Percentiles rank a stretch among this genome's conserved stretches.
Conservation (phyloP, 306 rosid species). For the Casuarina cunninghamiana region DNA sequence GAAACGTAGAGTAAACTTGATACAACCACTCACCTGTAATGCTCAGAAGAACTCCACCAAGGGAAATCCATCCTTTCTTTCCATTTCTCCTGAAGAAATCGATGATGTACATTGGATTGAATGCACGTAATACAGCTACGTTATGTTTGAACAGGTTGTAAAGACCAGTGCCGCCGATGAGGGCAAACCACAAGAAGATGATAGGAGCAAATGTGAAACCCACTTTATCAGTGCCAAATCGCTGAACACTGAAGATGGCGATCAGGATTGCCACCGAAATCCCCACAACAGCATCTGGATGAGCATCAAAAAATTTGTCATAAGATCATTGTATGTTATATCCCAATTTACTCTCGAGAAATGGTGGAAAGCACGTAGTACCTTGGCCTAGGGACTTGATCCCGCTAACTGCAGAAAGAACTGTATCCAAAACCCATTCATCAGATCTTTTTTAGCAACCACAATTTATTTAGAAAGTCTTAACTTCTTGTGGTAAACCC, state of each 20-base stretch:
- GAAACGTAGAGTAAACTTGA: neutral
- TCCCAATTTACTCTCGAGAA: too few species aligned
- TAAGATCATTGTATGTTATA: too few species aligned
- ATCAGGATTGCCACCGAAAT: conserved; percentile 51
- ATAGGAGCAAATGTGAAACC: conserved; percentile 59
- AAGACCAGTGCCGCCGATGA: conserved; percentile 58
- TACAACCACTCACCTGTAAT: conserved; percentile 40
- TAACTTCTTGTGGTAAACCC: neutral
- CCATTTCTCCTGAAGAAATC: conserved; percentile 55
- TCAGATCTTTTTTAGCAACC: neutral
- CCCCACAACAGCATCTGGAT: conserved; percentile 55
- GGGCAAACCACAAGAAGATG: conserved; percentile 46
- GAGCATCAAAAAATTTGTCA: too few species aligned
- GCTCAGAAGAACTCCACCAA: conserved; percentile 62
- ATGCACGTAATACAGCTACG: conserved; percentile 42
- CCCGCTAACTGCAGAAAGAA: conserved; percentile 78
- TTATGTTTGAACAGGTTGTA: conserved; percentile 58
- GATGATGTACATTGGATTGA: conserved; percentile 49
- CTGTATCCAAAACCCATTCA: conserved; percentile 28
- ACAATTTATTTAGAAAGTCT: neutral
- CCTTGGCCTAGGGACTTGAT: conserved; percentile 68
- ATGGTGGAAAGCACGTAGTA: conserved; percentile 8
- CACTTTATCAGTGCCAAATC: conserved; percentile 70
- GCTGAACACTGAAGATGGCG: conserved; percentile 38
- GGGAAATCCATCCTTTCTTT: conserved; percentile 55